Percentiles rank a stretch among this genome's conserved stretches.
Conservation (phyloP, 257 asterid genomes). For the Gynochthodes officinalis region DNA sequence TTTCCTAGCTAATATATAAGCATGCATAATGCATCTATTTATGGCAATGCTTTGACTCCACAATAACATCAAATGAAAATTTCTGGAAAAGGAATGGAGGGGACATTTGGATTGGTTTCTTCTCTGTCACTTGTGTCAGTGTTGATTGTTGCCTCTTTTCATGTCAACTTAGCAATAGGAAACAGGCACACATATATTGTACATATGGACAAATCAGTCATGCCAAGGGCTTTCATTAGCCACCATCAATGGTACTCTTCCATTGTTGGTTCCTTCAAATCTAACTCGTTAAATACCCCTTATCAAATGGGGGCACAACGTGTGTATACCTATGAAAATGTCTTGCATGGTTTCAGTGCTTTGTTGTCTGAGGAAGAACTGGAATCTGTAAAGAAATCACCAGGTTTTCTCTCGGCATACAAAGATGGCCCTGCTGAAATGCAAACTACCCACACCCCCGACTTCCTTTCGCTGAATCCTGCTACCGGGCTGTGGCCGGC, state of each 20-base stretch:
- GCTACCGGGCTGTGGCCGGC: constrained; percentile 32
- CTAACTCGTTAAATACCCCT: constrained; percentile 13
- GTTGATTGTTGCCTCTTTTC: neutral
- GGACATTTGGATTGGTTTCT: neutral
- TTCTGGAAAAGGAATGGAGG: neutral
- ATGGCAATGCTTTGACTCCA: too few species aligned
- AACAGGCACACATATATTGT: neutral
- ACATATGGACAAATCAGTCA: constrained; percentile 10
- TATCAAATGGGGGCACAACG: neutral
- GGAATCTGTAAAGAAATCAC: constrained; percentile 19
- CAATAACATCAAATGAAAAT: too few species aligned
- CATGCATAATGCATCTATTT: too few species aligned
- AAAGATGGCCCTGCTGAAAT: constrained; percentile 23
- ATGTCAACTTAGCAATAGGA: neutral
- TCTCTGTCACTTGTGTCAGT: neutral
- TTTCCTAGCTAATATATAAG: too few species aligned
- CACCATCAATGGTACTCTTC: neutral
- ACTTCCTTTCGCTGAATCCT: constrained; percentile 43
- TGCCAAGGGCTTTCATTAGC: constrained; percentile 5
- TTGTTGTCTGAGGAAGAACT: constrained; percentile 34
- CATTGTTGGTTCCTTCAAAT: constrained; percentile 19
- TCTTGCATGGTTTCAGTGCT: constrained; percentile 47
- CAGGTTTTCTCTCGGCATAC: constrained; percentile 44
- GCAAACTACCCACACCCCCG: constrained; percentile 50
- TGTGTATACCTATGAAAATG: constrained; percentile 38